These are phyloP conservation scores for Acacia concinna DNA, from an alignment of 331 rosid genomes.

Conservation along the genomic window DNA sequence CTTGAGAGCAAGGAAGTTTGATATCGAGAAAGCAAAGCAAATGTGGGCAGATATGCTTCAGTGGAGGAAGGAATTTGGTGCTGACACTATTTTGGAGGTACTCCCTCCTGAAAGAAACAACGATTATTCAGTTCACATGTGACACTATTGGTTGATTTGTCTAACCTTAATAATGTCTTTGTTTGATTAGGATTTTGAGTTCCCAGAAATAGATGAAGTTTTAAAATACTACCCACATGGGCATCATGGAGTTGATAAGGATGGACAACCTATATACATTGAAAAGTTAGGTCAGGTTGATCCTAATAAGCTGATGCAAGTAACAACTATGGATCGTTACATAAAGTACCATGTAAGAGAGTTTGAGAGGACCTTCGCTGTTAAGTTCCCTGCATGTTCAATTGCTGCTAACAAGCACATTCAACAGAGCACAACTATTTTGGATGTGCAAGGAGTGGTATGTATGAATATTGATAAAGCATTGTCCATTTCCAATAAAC, in stretches of 20 bases:
- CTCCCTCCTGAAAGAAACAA: background rate
- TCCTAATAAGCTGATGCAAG: slow-evolving; percentile 75
- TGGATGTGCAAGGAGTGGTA: slow-evolving; percentile 99
- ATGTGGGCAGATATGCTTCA: slow-evolving; percentile 98
- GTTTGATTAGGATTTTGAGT: slow-evolving; percentile 74
- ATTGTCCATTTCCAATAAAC: slow-evolving; percentile 10
- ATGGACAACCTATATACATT: slow-evolving; percentile 82
- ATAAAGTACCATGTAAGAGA: slow-evolving; percentile 81
- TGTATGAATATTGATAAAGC: slow-evolving; percentile 1
- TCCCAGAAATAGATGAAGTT: slow-evolving; percentile 73
- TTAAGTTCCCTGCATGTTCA: slow-evolving; percentile 89
- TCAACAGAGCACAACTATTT: slow-evolving; percentile 94
- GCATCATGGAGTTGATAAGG: slow-evolving; percentile 91
- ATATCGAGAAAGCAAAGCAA: slow-evolving; percentile 87
- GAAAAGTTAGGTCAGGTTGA: slow-evolving; percentile 89
- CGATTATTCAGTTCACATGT: background rate
- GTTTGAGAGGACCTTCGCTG: slow-evolving; percentile 82
- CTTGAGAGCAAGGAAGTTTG: slow-evolving; percentile 90
- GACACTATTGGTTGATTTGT: slow-evolving; percentile 6
- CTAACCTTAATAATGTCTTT: slow-evolving; percentile 35
- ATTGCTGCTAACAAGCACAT: slow-evolving; percentile 86
- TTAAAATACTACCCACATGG: slow-evolving; percentile 92
- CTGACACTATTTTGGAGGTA: slow-evolving; percentile 95
- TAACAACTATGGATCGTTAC: slow-evolving; percentile 84
- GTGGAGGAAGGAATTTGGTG: slow-evolving; percentile 89